Evolutionary conservation across 192 early-diverging fungal species (phyloP), one percentile per base, ranked within the genome.

Genomic region (Haplosporangium gracile): DNA sequence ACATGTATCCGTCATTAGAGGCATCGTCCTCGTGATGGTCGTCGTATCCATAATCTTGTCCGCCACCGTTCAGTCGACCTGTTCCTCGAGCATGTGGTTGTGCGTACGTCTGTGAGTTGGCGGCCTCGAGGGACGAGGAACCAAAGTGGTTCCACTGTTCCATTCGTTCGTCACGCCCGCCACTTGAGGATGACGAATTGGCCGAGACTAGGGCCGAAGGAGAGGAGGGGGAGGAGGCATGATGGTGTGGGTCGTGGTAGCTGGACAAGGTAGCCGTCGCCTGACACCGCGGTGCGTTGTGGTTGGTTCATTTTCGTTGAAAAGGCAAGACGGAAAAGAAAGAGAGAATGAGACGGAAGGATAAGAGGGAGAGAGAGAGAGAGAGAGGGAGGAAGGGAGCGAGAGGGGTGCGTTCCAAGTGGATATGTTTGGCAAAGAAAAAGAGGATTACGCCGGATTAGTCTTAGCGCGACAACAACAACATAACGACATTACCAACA

Each of bases 201-300:
- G 75, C 84, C 16, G 84, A 86, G 51, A 86, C 80, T 18, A 86
- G 84, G 13, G 75, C 79, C 0, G 84, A 86, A 18, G 84, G 79
- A 0, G 84, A 86, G 20, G 84, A 80, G 57, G 84, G 78, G 0
- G 84, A 86, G 36, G 75, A 55, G 6, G 84, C 84, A 32, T 81
- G 79, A 40, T 86, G 79, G 42, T 81, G 84, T 40, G 84, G 79
- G 60, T 86, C 79, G 36, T 70, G 69, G 47, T 69, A 68, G 26
- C 45, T 68, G 38, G 68, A 42, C 36, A 57, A 39, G 22, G 69
- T 69, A 13, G 79, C 22, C 60, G 10, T 72, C 65, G 34, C 53
- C 68, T 9, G 39, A n/a, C 16, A 72, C 39, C 9, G 53, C 77
- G 26, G 73, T 40, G n/a, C 24, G 36, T 63, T 74, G 47, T 43